Percentiles rank a stretch among this genome's conserved stretches.
Conservation (phyloP, 371 early-diverging fungal species). For the Neoconidiobolus thromboides region DNA sequence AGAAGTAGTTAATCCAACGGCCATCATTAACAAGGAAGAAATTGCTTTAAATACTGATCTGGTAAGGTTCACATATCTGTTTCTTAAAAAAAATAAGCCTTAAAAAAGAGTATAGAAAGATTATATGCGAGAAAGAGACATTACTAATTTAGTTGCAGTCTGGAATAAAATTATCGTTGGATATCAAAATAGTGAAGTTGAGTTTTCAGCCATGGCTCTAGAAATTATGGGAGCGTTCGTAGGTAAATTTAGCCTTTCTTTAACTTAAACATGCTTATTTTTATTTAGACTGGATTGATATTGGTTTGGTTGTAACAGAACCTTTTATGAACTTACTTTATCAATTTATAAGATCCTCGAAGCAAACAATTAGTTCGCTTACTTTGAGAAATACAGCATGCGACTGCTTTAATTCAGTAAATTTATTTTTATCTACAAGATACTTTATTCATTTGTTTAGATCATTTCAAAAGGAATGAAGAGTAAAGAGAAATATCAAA, state of each 20-base stretch:
- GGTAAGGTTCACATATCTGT: conserved; percentile 8
- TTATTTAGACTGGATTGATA: conserved; percentile 73
- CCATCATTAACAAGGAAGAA: conserved; percentile 51
- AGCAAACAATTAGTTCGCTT: conserved; percentile 30
- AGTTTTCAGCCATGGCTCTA: conserved; percentile 38
- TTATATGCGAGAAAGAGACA: conserved; percentile 69
- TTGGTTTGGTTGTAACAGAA: conserved; percentile 69
- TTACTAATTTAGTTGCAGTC: conserved; percentile 44
- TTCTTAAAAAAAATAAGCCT: too few species aligned
- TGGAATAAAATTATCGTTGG: conserved; percentile 55
- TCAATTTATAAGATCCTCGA: conserved; percentile 27
- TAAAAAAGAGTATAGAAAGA: conserved; percentile 38
- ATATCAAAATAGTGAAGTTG: conserved; percentile 24
- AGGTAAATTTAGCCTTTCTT: conserved; percentile 10
- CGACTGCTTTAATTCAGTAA: conserved; percentile 52
- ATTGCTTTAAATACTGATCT: conserved; percentile 52
- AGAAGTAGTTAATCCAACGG: conserved; percentile 63
- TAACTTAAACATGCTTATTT: background rate
- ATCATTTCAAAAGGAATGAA: conserved; percentile 86
- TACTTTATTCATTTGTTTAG: conserved; percentile 6
- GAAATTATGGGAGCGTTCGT: conserved; percentile 42
- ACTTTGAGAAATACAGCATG: conserved; percentile 26
- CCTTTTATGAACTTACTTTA: conserved; percentile 58
- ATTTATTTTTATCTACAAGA: background rate
- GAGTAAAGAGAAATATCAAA: conserved; percentile 61